phyloP scores from a whole-genome alignment of 805 yeast genomes.

The Yarrowia porcina region DNA sequence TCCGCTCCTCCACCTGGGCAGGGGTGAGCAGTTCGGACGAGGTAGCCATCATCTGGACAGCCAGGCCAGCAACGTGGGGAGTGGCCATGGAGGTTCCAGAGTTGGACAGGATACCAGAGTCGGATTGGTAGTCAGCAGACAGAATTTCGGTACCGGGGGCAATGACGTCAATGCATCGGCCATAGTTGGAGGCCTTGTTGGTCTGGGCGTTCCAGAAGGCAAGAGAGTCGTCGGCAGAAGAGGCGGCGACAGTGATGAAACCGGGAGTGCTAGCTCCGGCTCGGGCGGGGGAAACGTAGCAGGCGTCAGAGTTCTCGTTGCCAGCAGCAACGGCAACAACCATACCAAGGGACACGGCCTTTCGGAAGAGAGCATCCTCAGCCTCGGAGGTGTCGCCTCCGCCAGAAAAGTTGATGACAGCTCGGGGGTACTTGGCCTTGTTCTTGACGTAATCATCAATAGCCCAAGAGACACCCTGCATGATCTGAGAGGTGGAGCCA shows the following conservation, averaged over 20 bases:
- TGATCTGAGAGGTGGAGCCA: conserved; percentile 53
- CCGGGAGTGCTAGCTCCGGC: neutral
- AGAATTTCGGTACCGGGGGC: conserved; percentile 93
- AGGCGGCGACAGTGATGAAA: neutral
- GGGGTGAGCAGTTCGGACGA: conserved; percentile 3
- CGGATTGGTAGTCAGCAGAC: conserved; percentile 45
- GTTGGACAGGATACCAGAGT: conserved; percentile 36
- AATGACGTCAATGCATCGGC: conserved; percentile 91
- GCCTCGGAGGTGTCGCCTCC: conserved; percentile 24
- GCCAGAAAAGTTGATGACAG: neutral
- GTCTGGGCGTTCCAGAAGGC: neutral
- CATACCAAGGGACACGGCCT: neutral
- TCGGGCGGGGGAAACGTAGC: neutral
- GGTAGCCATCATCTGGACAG: conserved; percentile 75
- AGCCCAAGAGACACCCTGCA: conserved; percentile 56
- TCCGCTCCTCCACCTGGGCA: neutral
- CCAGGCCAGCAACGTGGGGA: conserved; percentile 91
- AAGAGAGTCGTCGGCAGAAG: neutral
- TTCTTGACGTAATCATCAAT: conserved; percentile 37
- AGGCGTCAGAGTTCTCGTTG: neutral
- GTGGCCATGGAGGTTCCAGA: conserved; percentile 98
- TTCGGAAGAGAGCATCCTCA: conserved; percentile 38
- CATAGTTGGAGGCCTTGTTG: conserved; percentile 54
- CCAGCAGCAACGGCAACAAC: conserved; percentile 37
- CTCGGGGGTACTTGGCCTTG: conserved; percentile 5